These are phyloP conservation scores for Paramecium sonneborni DNA, from an alignment of 73 alveolate genomes.

Conservation along the genomic window DNA sequence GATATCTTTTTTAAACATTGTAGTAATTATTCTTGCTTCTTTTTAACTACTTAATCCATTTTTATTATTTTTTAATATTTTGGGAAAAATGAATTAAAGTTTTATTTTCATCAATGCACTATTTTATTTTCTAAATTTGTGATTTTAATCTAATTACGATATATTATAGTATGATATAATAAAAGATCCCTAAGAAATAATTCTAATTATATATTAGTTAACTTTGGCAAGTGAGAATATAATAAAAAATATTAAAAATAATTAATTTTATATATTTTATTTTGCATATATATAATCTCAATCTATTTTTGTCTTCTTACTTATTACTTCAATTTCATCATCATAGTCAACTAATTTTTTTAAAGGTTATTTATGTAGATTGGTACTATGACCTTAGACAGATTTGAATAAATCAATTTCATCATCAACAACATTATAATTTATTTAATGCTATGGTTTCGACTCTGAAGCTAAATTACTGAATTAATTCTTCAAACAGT, in stretches of 20 bases:
- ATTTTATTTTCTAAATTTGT: not conserved
- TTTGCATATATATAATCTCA: not conserved
- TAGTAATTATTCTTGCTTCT: constrained; percentile 2
- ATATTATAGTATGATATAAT: too few relatives aligned
- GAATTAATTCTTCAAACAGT: not conserved
- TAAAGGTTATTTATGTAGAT: not conserved
- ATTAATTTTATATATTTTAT: not conserved
- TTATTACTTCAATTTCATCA: not conserved
- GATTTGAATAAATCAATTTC: constrained; percentile 14
- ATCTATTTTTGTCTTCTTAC: not conserved
- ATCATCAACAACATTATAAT: not conserved
- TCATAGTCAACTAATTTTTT: constrained; percentile 5
- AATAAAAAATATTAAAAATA: too few relatives aligned
- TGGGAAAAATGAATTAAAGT: not conserved
- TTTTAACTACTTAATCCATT: constrained; percentile 36
- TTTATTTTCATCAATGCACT: not conserved
- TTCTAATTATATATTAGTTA: too few relatives aligned
- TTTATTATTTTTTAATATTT: not conserved
- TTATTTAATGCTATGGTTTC: not conserved
- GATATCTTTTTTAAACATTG: constrained; percentile 9
- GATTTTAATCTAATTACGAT: not conserved
- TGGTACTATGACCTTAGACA: not conserved
- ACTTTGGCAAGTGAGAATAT: too few relatives aligned
- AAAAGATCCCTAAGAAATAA: too few relatives aligned
- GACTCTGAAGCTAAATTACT: not conserved